These are phyloP conservation scores for Haematococcus lacustris DNA, from an alignment of 139 green algal species.

Conservation along the genomic window DNA sequence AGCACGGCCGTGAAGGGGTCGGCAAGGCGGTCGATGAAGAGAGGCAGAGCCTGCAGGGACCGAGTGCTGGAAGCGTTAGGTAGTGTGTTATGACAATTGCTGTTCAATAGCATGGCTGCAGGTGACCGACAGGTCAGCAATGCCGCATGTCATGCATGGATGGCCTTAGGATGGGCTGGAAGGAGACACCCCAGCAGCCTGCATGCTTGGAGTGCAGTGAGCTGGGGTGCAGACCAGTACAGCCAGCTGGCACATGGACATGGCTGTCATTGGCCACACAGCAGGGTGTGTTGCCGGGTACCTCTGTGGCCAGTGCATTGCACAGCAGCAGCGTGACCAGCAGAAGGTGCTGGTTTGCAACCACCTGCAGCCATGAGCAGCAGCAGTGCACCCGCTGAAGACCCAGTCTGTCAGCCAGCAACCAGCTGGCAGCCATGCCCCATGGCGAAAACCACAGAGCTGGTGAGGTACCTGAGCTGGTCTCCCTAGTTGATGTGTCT, in stretches of 20 bases:
- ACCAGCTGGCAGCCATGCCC: background rate
- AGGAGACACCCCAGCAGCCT: no score
- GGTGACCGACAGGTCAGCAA: no score
- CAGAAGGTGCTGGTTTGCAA: slow-evolving; percentile 53
- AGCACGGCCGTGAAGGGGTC: slow-evolving; percentile 42
- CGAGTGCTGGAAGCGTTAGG: no score
- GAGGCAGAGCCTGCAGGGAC: slow-evolving; percentile 50
- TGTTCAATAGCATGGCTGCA: no score
- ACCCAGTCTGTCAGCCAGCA: background rate
- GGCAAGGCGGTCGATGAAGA: slow-evolving; percentile 61
- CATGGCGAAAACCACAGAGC: background rate
- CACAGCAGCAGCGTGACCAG: slow-evolving; percentile 61
- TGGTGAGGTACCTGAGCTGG: background rate
- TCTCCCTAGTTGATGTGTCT: background rate
- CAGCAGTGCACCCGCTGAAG: background rate
- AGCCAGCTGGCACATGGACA: no score
- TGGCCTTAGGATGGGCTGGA: no score
- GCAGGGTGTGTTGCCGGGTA: no score
- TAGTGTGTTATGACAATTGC: no score
- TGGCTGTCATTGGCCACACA: no score
- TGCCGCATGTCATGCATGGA: no score
- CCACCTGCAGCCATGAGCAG: slow-evolving; percentile 18
- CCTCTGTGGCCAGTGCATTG: slow-evolving; percentile 61
- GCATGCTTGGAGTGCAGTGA: no score
- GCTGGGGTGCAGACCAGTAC: no score